Conservation (phyloP, 192 early-diverging fungal species). For the Gamsiella multidivaricata region DNA sequence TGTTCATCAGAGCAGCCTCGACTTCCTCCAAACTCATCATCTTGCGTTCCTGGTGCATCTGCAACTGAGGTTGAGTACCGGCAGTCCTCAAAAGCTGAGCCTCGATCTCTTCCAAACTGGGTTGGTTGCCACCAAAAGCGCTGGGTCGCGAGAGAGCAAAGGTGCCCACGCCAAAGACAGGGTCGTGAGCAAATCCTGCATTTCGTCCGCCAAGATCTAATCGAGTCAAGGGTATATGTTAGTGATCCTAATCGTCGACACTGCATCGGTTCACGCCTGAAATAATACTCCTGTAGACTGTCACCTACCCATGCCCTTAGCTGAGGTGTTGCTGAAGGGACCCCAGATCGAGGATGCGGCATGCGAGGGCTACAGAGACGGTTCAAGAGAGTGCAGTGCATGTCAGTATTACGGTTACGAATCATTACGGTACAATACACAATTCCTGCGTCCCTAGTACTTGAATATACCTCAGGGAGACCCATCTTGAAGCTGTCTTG, state of each 20-base stretch:
- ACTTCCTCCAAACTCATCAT: conserved; percentile 78
- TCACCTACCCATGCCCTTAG: conserved; percentile 37
- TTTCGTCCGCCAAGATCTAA: conserved; percentile 26
- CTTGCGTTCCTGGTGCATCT: conserved; percentile 56
- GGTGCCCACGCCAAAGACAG: conserved; percentile 36
- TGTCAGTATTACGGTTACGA: too few species aligned
- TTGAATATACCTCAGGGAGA: conserved; percentile 41
- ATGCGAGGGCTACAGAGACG: conserved; percentile 55
- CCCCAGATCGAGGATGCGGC: conserved; percentile 51
- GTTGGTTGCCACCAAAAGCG: conserved; percentile 39
- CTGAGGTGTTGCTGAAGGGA: conserved; percentile 42
- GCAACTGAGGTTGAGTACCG: conserved; percentile 26
- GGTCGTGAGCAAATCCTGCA: conserved; percentile 38
- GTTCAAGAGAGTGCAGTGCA: too few species aligned
- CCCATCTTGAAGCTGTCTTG: conserved; percentile 44
- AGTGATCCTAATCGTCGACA: neutral
- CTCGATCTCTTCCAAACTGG: conserved; percentile 66
- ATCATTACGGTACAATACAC: too few species aligned
- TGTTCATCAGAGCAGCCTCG: conserved; percentile 69
- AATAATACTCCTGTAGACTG: neutral
- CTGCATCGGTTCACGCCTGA: too few species aligned
- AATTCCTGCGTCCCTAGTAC: too few species aligned
- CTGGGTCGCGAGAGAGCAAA: conserved; percentile 41
- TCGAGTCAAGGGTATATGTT: neutral
- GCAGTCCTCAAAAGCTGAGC: conserved; percentile 61